phyloP scores from a whole-genome alignment of 176 grass and related monocot genomes.

The Hyparrhenia diplandra region DNA sequence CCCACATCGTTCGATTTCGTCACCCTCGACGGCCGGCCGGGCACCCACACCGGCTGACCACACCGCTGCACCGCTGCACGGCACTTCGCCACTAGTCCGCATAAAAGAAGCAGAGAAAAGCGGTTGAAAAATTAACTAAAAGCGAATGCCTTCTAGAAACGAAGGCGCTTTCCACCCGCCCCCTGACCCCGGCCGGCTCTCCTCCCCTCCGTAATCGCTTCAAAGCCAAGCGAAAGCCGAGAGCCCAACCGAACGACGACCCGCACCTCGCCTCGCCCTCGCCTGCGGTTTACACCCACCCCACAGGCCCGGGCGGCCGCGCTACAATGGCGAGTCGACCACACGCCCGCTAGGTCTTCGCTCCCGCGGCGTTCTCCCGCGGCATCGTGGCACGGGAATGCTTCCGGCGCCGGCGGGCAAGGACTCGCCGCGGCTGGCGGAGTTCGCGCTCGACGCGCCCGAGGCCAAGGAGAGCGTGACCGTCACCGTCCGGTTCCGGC shows the following conservation, averaged over 20 bases:
- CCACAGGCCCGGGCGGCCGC: background rate
- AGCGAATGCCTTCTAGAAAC: background rate
- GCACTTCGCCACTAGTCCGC: background rate
- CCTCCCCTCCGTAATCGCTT: constrained; percentile 19
- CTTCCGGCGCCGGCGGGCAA: background rate
- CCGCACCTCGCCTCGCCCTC: background rate
- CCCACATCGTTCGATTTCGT: background rate
- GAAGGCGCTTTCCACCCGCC: constrained; percentile 13
- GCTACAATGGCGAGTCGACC: constrained; percentile 5
- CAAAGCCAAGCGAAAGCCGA: constrained; percentile 22
- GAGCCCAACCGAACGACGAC: background rate
- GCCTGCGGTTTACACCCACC: background rate
- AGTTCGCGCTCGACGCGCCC: background rate
- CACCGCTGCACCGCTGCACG: background rate
- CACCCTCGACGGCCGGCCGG: background rate
- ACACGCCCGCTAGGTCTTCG: background rate
- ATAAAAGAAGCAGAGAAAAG: background rate
- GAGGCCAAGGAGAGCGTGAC: constrained; percentile 69
- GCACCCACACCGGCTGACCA: no score
- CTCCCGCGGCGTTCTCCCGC: background rate
- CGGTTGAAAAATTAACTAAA: constrained; percentile 14
- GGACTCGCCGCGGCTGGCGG: background rate
- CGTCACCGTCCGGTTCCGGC: constrained; percentile 82
- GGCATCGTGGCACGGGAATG: constrained; percentile 41
- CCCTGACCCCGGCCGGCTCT: background rate